phyloP scores from a whole-genome alignment of 257 asterid genomes.

The Solanum lycopersicoides region DNA sequence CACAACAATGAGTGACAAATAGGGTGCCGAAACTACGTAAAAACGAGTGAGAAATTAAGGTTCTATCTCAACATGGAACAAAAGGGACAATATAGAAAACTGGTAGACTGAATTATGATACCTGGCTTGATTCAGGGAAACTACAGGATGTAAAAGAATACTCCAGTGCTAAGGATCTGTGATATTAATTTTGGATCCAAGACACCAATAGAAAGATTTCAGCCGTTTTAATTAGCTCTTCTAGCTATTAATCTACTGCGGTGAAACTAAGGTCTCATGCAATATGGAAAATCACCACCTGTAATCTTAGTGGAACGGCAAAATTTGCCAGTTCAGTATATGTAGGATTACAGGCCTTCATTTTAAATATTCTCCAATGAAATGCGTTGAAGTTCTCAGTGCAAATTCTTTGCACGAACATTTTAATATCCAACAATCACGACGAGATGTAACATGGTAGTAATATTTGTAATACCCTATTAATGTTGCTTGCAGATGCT shows the following conservation, averaged over 20 bases:
- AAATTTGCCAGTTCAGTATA: not conserved
- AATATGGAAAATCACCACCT: not conserved
- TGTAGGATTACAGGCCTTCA: not conserved
- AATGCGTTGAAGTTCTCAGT: not conserved
- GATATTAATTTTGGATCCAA: not conserved
- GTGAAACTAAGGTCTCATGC: not conserved
- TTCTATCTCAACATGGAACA: not conserved
- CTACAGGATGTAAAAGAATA: not conserved
- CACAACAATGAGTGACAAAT: not conserved
- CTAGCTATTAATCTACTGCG: not conserved
- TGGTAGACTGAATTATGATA: slow-evolving; percentile 1
- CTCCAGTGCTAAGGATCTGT: not conserved
- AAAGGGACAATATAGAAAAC: not conserved
- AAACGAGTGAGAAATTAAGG: not conserved
- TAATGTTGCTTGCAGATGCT: slow-evolving; percentile 52
- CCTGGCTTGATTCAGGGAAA: not conserved
- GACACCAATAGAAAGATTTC: not conserved
- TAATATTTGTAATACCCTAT: not conserved
- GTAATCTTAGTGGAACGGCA: not conserved
- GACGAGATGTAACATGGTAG: not conserved
- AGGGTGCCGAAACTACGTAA: not conserved
- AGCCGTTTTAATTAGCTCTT: not conserved
- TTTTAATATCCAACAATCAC: not conserved
- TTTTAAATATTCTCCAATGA: not conserved
- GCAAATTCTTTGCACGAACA: not conserved